Evolutionary conservation across 352 stramenopile genomes (phyloP), one percentile per base, ranked within the genome.

Genomic region (Elongisporangium prolatum): DNA sequence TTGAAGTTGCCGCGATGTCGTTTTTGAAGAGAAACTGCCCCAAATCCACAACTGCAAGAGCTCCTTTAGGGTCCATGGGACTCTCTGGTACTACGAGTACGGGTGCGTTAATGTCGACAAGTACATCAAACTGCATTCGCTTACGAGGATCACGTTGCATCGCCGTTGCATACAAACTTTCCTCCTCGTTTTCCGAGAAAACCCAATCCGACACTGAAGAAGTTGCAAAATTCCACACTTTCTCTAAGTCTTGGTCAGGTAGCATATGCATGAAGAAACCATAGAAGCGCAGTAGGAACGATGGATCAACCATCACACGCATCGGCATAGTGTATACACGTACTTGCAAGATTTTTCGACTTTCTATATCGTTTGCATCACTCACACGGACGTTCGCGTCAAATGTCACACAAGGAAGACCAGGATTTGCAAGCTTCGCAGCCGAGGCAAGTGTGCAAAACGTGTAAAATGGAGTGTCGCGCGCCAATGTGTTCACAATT

Each of bases 151-250:
- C 54, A 9, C 53, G 61, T 38, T 79, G 66, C 4, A 81, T 55
- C 13, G 82, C 48, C 2, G 59, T 67, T 11, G 53, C 54, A 7
- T 60, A 63, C 24, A 75, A 40, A 21, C 88, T 72, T 14, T 69
- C 68, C 50, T 87, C 68, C 18, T 81, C 40, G 50, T 89, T 71
- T 38, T 88, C 76, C 1, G 83, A 72, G 62, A 91, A 92, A 47
- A 94, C 86, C 75, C 82, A 94, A 18, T 91, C 77, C 6, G 82
- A 75, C 9, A 94, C 80, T 21, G 85, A 93, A 47, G 78, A 91
- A 22, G 85, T 94, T 28, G 83, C 83, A 50, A 90, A 92, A 48
- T 70, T 81, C 85, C 85, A 94, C 9, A 88, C 82, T 38, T 75
- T 79, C 24, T 94, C 81, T 11, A 90, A 63, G 55, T 93, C 74